Percentiles rank a stretch among this genome's conserved stretches.
Evolutionary conservation across 768 basidiomycete species (phyloP).

Genomic region (Rhodotorula toruloides): DNA sequence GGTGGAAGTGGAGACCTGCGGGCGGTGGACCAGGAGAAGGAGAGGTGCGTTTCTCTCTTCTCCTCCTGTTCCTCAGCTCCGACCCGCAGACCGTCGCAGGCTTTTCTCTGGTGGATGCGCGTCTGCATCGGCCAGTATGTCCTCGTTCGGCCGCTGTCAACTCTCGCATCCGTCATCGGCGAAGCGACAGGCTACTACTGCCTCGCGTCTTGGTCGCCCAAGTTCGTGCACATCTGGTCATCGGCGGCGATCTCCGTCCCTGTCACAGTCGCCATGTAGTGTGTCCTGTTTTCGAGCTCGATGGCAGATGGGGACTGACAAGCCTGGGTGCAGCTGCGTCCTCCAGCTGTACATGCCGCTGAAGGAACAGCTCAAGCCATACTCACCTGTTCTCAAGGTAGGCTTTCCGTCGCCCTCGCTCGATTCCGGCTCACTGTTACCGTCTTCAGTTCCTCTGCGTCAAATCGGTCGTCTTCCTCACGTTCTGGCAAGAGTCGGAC

Average conservation of each 20-base stretch:
- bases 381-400: slow-evolving; percentile 62
- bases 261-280: slow-evolving; percentile 70
- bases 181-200: slow-evolving; percentile 67
- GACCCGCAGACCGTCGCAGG: not conserved
- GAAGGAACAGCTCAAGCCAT: slow-evolving; percentile 55
- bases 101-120: slow-evolving; percentile 30
- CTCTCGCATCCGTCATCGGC: slow-evolving; percentile 53
- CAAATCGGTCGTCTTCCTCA: slow-evolving; percentile 33
- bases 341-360: slow-evolving; percentile 65
- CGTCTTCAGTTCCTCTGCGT: slow-evolving; percentile 14
- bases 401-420: not conserved
- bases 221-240: slow-evolving; percentile 62
- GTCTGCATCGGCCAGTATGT: slow-evolving; percentile 32
- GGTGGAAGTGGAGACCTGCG: slow-evolving; percentile 59
- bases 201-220: slow-evolving; percentile 62
- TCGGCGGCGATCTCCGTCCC: slow-evolving; percentile 61
- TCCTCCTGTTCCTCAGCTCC: not conserved
- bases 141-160: slow-evolving; percentile 26
- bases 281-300: not conserved
- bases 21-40: slow-evolving; percentile 5
- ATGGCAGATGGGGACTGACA: not conserved
- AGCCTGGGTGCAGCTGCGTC: slow-evolving; percentile 42
- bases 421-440: not conserved
- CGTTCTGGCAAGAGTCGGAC: slow-evolving; percentile 66
- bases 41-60: slow-evolving; percentile 42